phyloP scores from a whole-genome alignment of 495 filamentous ascomycete species.

The Neurospora discreta region DNA sequence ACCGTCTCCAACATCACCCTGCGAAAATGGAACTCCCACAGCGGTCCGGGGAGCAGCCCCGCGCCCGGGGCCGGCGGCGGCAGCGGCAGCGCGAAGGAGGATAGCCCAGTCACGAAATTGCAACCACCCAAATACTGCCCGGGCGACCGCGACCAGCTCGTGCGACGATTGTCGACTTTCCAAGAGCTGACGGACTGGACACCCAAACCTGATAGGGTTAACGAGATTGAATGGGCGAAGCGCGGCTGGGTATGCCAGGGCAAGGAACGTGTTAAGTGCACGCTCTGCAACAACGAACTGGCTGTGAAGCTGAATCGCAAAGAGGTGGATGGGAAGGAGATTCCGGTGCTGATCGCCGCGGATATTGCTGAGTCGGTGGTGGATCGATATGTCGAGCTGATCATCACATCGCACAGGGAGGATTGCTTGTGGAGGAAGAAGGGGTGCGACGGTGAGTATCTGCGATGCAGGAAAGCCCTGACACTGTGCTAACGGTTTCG shows the following conservation, averaged over 20 bases:
- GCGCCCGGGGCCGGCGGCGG: neutral
- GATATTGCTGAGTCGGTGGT: conserved; percentile 59
- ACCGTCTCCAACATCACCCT: conserved; percentile 31
- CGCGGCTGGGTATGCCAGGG: conserved; percentile 81
- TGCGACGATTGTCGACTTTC: conserved; percentile 75
- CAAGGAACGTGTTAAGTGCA: conserved; percentile 72
- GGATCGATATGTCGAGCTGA: conserved; percentile 59
- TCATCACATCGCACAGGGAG: conserved; percentile 68
- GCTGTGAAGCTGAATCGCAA: conserved; percentile 67
- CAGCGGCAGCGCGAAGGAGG: neutral
- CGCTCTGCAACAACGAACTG: conserved; percentile 69
- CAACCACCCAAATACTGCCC: conserved; percentile 50
- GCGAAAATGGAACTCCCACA: conserved; percentile 25
- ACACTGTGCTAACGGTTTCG: conserved; percentile 38
- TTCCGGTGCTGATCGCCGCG: conserved; percentile 33
- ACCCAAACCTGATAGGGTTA: conserved; percentile 67
- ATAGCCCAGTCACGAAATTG: neutral
- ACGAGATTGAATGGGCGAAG: conserved; percentile 92
- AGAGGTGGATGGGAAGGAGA: conserved; percentile 54
- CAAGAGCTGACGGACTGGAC: conserved; percentile 82
- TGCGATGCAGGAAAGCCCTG: neutral
- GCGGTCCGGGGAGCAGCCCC: conserved; percentile 2
- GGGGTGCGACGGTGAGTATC: conserved; percentile 64
- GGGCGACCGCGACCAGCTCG: conserved; percentile 71
- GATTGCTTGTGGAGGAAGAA: conserved; percentile 77